These are phyloP conservation scores for Flaveria sonorensis DNA, from an alignment of 129 eudicot species.

Conservation along the genomic window DNA sequence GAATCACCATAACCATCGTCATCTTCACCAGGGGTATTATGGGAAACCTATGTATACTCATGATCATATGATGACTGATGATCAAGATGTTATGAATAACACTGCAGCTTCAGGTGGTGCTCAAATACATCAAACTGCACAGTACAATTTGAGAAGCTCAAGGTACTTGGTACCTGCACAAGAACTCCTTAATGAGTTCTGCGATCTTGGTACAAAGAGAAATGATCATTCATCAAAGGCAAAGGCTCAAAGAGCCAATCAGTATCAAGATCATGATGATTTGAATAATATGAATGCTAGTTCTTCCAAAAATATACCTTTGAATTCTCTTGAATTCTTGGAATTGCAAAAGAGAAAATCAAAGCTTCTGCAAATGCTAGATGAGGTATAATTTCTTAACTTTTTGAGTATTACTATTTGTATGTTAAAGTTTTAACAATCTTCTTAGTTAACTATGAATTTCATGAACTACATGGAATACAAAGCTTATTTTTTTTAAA, in stretches of 20 bases:
- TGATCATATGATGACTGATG: conserved; percentile 35
- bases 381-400: conserved; percentile 62
- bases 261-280: conserved; percentile 44
- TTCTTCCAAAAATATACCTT: conserved; percentile 51
- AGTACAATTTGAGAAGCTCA: conserved; percentile 56
- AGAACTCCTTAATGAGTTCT: conserved; percentile 81
- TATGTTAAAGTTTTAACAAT: conserved; percentile 13
- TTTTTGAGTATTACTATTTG: not conserved
- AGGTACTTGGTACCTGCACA: conserved; percentile 81
- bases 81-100: conserved; percentile 27
- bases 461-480: conserved; percentile 18
- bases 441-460: conserved; percentile 14
- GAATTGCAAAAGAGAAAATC: conserved; percentile 87
- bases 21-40: conserved; percentile 41
- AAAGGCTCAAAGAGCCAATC: conserved; percentile 42
- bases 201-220: conserved; percentile 65
- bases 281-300: conserved; percentile 29
- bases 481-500: not conserved
- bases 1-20: conserved; percentile 23
- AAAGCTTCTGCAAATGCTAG: conserved; percentile 85
- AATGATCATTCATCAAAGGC: conserved; percentile 42
- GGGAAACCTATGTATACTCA: conserved; percentile 45
- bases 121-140: conserved; percentile 30
- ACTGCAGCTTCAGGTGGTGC: conserved; percentile 4
- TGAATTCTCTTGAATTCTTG: conserved; percentile 67